Conservation (phyloP, 225 moss, liverwort and hornwort species). For the Takakia lepidozioides region DNA sequence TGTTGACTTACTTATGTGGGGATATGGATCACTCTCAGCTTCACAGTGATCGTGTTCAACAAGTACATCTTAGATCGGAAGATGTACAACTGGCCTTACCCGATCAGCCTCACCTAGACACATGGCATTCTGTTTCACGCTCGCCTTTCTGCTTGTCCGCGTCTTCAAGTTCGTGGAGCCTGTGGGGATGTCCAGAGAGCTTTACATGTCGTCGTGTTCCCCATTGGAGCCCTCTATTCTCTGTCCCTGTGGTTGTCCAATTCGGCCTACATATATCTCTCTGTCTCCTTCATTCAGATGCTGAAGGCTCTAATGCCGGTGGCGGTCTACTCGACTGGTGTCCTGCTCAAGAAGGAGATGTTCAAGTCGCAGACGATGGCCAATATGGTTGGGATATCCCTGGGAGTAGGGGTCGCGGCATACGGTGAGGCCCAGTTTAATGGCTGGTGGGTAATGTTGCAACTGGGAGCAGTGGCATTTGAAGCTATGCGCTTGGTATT, state of each 20-base stretch:
- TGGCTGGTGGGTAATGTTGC: constrained; percentile 32
- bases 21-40: constrained; percentile 88
- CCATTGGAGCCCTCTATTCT: constrained; percentile 48
- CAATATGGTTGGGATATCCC: constrained; percentile 46
- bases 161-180: constrained; percentile 84
- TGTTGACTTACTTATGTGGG: constrained; percentile 75
- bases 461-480: constrained; percentile 39
- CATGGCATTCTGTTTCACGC: constrained; percentile 79
- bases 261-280: constrained; percentile 53
- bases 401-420: constrained; percentile 46
- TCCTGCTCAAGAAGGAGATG: constrained; percentile 35
- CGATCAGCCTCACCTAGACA: constrained; percentile 83
- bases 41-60: constrained; percentile 93
- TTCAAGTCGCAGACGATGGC: constrained; percentile 44
- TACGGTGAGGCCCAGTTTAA: constrained; percentile 49
- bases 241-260: constrained; percentile 54
- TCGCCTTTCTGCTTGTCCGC: constrained; percentile 72
- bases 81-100: constrained; percentile 94
- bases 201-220: constrained; percentile 45
- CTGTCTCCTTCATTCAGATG: constrained; percentile 63
- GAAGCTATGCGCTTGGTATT: constrained; percentile 44
- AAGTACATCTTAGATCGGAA: constrained; percentile 85
- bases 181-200: constrained; percentile 67
- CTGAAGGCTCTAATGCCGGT: constrained; percentile 58
- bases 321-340: constrained; percentile 40